These are phyloP conservation scores for Colletotrichum camelliae DNA, from an alignment of 2,329 filamentous ascomycete genomes.

Conservation along the genomic window DNA sequence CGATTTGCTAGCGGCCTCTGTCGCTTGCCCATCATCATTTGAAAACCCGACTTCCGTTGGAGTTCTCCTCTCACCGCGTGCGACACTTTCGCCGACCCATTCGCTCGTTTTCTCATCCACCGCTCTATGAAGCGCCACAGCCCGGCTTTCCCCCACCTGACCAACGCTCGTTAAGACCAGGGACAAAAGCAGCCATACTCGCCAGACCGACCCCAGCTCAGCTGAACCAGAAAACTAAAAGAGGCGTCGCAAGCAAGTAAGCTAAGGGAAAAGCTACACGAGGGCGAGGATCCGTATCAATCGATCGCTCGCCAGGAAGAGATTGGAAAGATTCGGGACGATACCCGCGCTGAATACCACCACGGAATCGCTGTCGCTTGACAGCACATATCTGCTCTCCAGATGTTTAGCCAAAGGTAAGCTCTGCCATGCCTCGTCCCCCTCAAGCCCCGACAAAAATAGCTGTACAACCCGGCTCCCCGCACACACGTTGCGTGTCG, in stretches of 20 bases:
- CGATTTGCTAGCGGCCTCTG: conserved; percentile 10
- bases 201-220: background rate
- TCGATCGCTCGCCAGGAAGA: conserved; percentile 11
- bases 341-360: conserved; percentile 3
- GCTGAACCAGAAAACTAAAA: background rate
- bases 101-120: conserved; percentile 15
- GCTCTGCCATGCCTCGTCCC: conserved; percentile 16
- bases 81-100: conserved; percentile 8
- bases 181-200: background rate
- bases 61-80: background rate
- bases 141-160: conserved; percentile 23
- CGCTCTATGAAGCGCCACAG: conserved; percentile 17
- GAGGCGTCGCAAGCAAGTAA: background rate
- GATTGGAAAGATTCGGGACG: background rate
- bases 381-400: conserved; percentile 21
- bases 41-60: background rate
- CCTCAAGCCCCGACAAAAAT: conserved; percentile 18
- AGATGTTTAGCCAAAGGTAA: conserved; percentile 41
- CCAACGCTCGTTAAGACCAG: conserved; percentile 10
- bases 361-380: conserved; percentile 25
- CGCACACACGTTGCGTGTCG: background rate
- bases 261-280: background rate
- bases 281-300: conserved; percentile 5
- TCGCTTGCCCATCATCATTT: conserved; percentile 12
- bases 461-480: conserved; percentile 8